Evolutionary conservation across 2,329 filamentous ascomycete species (phyloP).

Genomic region (Verticillium zaregamsianum): DNA sequence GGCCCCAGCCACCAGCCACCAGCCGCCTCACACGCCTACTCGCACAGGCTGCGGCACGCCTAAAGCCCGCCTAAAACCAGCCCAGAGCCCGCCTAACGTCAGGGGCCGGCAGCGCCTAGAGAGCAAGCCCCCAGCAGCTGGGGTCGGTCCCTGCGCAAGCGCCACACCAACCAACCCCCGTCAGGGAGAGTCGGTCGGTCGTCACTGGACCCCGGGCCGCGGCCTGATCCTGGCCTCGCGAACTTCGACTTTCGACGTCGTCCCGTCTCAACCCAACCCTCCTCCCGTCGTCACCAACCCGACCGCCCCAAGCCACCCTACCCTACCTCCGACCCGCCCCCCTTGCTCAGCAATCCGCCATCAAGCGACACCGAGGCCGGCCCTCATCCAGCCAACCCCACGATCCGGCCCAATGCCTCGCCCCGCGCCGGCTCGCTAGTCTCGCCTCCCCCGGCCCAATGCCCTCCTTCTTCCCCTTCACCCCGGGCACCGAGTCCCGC

Average conservation of each 20-base stretch:
- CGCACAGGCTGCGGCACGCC: neutral
- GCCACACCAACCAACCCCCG: neutral
- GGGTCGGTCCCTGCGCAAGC: neutral
- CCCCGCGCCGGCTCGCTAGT: neutral
- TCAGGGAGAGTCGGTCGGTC: neutral
- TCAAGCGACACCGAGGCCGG: neutral
- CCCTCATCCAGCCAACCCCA: neutral
- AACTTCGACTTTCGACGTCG: neutral
- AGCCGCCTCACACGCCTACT: neutral
- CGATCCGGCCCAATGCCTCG: neutral
- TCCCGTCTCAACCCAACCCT: neutral
- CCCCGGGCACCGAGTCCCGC: conserved; percentile 58
- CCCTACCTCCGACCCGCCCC: neutral
- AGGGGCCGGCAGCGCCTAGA: neutral
- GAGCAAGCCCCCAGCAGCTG: neutral
- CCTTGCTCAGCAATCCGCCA: neutral
- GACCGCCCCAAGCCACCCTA: neutral
- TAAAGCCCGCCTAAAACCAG: neutral
- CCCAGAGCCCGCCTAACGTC: neutral
- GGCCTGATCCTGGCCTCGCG: neutral
- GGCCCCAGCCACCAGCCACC: neutral
- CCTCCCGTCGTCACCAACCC: neutral
- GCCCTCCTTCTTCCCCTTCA: conserved; percentile 65
- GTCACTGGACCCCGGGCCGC: neutral
- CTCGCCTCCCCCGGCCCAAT: conserved; percentile 27